Base-by-base conservation (phyloP, 208 protist species). In the Crithidia mellificae region DNA sequence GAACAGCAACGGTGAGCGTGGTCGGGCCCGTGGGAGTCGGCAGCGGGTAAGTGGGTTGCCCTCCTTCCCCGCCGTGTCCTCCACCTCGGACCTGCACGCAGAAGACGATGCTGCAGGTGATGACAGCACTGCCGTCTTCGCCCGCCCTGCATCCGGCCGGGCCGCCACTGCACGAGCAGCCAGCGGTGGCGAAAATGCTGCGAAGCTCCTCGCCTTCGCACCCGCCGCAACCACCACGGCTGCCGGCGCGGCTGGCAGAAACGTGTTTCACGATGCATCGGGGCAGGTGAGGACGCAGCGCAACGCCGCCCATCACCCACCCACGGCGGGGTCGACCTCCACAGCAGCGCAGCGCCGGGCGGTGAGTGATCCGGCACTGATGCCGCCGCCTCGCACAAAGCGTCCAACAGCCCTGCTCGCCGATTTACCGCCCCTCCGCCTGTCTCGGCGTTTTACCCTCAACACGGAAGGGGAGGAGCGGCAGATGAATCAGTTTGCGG, bases 401-500 rank as follows among this genome's bases (percentile, higher is more conserved):
- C 56, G 4, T 25, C 7, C 70, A 6, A 39, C 17, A 17, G 17
- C 55, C 2, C 14, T 69, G 7, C 27, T 76, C 5, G 1, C 51
- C 3, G 43, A 57, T 29, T 34, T 76, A 36, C 70, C 63, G 0
- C 70, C 70, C 0, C 70, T 76, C 4, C 62, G 30, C 12, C 70
- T 76, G 19, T 29, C 43, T 3, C 70, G 41, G 30, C 70, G 63
- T 41, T 76, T 76, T 11, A 65, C 46, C 36, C 6, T 57, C 12
- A 69, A 53, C 54, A 8, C 25, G 12, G 27, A 59, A 24, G 63
- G 36, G 1, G 56, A 69, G 29, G 70, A 76, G 19, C 27, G 39
- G 1, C 44, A 49, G 5, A 34, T 76, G 55, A 59, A 76, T n/a
- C 70, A 76, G 38, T 76, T 61, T 32, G 70, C 70, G 24, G 41